Percentiles rank a stretch among this genome's conserved stretches.
Evolutionary conservation across 768 basidiomycete species (phyloP).

Genomic region (Trichaptum fuscoviolaceum): DNA sequence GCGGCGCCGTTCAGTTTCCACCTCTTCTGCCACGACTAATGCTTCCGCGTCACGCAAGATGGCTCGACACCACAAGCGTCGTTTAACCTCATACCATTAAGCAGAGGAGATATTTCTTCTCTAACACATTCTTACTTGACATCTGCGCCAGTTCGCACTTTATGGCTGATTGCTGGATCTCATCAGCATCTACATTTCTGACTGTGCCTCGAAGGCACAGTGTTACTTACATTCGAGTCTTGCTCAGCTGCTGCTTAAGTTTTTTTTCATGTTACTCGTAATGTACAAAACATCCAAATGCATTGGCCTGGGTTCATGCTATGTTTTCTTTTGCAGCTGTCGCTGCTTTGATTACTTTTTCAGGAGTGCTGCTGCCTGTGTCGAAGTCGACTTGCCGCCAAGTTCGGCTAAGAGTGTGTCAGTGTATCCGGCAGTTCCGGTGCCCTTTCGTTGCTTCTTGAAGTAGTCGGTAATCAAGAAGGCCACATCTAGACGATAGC

Average conservation of each 20-base stretch:
- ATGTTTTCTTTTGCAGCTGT: neutral
- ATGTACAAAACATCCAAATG: neutral
- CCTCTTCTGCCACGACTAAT: neutral
- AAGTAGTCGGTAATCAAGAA: conserved; percentile 81
- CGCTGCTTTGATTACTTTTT: neutral
- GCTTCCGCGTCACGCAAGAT: neutral
- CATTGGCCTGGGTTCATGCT: too few relatives aligned
- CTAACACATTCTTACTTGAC: neutral
- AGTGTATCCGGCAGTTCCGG: conserved; percentile 16
- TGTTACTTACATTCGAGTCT: neutral
- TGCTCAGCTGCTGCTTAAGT: neutral
- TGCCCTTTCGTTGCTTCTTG: conserved; percentile 56
- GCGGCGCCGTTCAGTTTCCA: neutral
- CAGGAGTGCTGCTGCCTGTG: neutral
- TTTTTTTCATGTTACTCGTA: neutral
- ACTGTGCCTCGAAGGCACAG: neutral
- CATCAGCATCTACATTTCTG: neutral
- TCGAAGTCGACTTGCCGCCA: conserved; percentile 9
- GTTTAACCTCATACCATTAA: neutral
- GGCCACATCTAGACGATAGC: conserved; percentile 59
- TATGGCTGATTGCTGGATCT: neutral
- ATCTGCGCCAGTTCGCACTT: neutral
- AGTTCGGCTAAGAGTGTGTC: conserved; percentile 35
- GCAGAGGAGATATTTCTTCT: neutral
- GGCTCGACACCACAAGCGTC: neutral